Evolutionary conservation across 495 filamentous ascomycete genomes (phyloP), one percentile per base, ranked within the genome.

Genomic region (Darksidea phi): DNA sequence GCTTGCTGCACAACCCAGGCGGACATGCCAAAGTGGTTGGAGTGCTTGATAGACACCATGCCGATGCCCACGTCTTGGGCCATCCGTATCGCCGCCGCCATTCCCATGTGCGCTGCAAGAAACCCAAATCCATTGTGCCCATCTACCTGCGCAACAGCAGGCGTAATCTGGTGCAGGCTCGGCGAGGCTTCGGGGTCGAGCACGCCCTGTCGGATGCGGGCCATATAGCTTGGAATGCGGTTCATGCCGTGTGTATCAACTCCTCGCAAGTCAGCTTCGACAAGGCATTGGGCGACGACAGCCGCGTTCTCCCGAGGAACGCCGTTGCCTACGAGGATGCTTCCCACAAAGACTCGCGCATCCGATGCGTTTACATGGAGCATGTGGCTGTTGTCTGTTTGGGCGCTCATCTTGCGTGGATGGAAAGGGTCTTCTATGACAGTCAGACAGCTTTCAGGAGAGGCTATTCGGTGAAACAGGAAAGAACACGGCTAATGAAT

Each of bases 1-100:
- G 88, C 88, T 71, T 89, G 85, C 71, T 86, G 82, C 36, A 89
- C 88, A 7, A 91, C 57, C 87, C 88, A 90, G 0, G 88, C 88
- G 0, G 80, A 81, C 87, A 90, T 91, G 54, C 88, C 88, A 64
- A 89, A 90, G 71, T 92, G 88, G 70, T 92, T 92, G 57, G 81
- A 85, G 72, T 85, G 85, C 71, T 85, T 87, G 66, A 90, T 78
- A 47, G 78, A 80, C 6, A 84, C 87, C 78, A 92, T 80, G 11
- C 87, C 88, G 58, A 92, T 85, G 18, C 88, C 88, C 61, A 79
- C 85, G 15, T 75, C 77, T 36, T 74, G 69, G 0, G 88, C 87
- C 80, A 87, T 86, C 12, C 76, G 72, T 63, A 88, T 83, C 12
- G 87, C 88, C 0, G 73, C 71, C 12, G 59, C 61, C 83, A 92